A percentile compares a stretch with the other conserved stretches of the same genome.
These are phyloP conservation scores for Saccharomycopsis hybrid DNA, from an alignment of 1,139 yeast species.

Conservation along the genomic window DNA sequence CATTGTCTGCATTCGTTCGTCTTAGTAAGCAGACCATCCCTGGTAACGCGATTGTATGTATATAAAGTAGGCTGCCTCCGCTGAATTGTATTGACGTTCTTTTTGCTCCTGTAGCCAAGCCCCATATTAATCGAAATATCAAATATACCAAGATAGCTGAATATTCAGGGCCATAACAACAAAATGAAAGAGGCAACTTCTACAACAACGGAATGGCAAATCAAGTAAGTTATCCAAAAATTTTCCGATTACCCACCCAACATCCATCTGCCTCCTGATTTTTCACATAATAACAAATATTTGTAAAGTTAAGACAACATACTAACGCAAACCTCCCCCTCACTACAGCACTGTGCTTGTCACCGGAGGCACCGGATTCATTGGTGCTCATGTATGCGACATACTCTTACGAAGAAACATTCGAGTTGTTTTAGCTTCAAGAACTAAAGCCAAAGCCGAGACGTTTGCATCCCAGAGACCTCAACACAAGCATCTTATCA, in stretches of 20 bases:
- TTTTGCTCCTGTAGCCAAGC: too few species aligned
- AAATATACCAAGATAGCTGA: too few species aligned
- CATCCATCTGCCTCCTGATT: not conserved
- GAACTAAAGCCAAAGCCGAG: slow-evolving; percentile 22
- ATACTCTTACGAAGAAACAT: slow-evolving; percentile 25
- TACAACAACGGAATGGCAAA: not conserved
- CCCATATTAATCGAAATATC: too few species aligned
- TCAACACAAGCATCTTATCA: slow-evolving; percentile 16
- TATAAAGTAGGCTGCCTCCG: too few species aligned
- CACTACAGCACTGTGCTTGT: slow-evolving; percentile 33
- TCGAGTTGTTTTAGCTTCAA: slow-evolving; percentile 22
- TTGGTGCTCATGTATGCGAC: slow-evolving; percentile 46
- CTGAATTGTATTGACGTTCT: too few species aligned
- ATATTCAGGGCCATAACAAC: too few species aligned
- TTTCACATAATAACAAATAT: not conserved
- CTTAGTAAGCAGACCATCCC: too few species aligned
- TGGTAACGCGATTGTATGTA: too few species aligned
- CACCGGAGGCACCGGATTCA: slow-evolving; percentile 56
- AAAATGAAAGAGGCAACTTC: too few species aligned
- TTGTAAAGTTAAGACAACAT: not conserved
- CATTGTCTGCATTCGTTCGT: too few species aligned
- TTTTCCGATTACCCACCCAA: not conserved
- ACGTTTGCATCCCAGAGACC: slow-evolving; percentile 22
- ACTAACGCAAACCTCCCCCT: not conserved
- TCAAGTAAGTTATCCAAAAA: not conserved